Base-by-base conservation (phyloP, 805 yeast species). In the Myxozyma kluyveri region DNA sequence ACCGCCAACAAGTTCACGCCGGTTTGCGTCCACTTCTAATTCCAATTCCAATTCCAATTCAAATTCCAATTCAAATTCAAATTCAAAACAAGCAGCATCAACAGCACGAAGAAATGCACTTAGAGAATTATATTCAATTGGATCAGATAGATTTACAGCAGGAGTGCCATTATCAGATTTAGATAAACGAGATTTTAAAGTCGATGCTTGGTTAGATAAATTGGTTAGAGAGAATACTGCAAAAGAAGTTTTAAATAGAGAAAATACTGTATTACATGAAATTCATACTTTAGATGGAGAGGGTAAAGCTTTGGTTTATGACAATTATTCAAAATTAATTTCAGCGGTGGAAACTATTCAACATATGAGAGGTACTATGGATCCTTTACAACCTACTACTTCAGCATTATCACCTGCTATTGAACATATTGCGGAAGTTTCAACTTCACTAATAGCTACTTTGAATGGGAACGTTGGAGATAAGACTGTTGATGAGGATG, bases 281-380 rank as follows among this genome's bases (percentile, higher is more conserved):
- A 51, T 61, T 23, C 45, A 56, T 23, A 49, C 61, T 10, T 45
- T 62, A 27, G 64, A 62, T 6, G 62, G 64, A 23, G 65, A 62
- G 41, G 61, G 60, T 14, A 62, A 62, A 33, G 62, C 65, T 14
- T 47, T 62, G 41, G 65, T 62, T 2, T 62, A 62, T 42, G 61
- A 62, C 33, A 62, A 62, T 43, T 62, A 62, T 42, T 39, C 44
- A 18, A 61, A 61, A 41, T 50, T 61, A 42, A 61, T 61, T 37
- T 35, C 60, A 19, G 65, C 64, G 4, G 50, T 62, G 2, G 62
- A 61, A 45, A 59, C 60, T 21, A 56, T 56, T 7, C 47, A 49
- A 44, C 29, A 39, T 33, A 56, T 56, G 61, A 41, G 61, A 3
- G 53, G 56, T 1, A 56, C 36, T 38, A 56, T 56, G 53, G 60